phyloP scores from a whole-genome alignment of 441 rosid genomes.

The Eruca vesicaria region DNA sequence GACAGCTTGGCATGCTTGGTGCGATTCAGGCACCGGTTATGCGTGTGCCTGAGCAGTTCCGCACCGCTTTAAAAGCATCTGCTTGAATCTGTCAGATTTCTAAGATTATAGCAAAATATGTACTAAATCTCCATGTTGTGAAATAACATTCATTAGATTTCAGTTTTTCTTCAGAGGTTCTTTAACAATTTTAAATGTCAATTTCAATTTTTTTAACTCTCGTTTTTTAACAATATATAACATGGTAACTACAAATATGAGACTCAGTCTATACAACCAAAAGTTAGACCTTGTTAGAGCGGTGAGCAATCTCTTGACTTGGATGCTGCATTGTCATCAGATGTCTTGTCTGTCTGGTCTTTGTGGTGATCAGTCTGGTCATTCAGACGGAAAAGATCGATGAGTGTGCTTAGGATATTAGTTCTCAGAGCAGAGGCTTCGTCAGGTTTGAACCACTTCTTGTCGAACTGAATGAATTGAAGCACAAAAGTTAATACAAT shows the following conservation, averaged over 20 bases:
- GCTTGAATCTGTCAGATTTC: not conserved
- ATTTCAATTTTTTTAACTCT: not conserved
- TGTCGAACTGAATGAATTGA: constrained; percentile 58
- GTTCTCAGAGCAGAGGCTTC: constrained; percentile 83
- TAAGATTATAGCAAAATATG: not conserved
- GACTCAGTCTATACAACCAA: not conserved
- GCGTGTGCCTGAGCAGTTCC: constrained; percentile 73
- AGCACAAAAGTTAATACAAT: not conserved
- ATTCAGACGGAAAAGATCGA: constrained; percentile 46
- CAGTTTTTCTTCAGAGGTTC: not conserved
- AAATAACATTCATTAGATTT: constrained; percentile 1
- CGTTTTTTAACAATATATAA: not conserved
- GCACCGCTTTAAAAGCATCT: constrained; percentile 45
- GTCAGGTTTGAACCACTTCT: constrained; percentile 82
- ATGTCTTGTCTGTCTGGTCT: not conserved
- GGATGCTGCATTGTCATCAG: constrained; percentile 18
- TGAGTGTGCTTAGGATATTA: constrained; percentile 57
- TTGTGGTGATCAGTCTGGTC: constrained; percentile 4
- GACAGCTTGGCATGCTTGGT: constrained; percentile 88
- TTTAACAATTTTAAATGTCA: not conserved
- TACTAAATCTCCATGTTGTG: not conserved
- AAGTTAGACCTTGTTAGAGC: constrained; percentile 3
- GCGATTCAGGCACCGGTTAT: constrained; percentile 62
- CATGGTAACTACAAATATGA: not conserved
- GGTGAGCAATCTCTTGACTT: constrained; percentile 13